Evolutionary conservation across 176 grass and related monocot genomes (phyloP).

Genomic region (Sorghum bicolor): Sorghum_bicolor_NCBIv3 NC_012875.2:53203001-53203500

Average conservation of each 20-base stretch:
- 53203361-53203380: constrained; percentile 92
- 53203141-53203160: constrained; percentile 17
- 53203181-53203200: constrained; percentile 96
- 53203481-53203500: constrained; percentile 96
- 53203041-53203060: constrained; percentile 17
- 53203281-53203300: constrained; percentile 60
- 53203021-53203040: background rate
- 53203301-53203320: constrained; percentile 77
- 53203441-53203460: constrained; percentile 96
- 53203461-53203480: constrained; percentile 89
- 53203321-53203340: constrained; percentile 64
- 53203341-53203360: constrained; percentile 85
- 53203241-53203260: constrained; percentile 72
- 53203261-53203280: constrained; percentile 78
- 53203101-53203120: background rate
- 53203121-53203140: background rate
- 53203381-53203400: constrained; percentile 60
- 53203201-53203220: constrained; percentile 94
- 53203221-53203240: constrained; percentile 91
- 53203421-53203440: constrained; percentile 84
- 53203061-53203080: background rate
- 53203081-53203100: constrained; percentile 14
- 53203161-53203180: constrained; percentile 99
- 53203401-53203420: constrained; percentile 89
- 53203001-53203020: background rate